Conservation (phyloP, 169 alveolate species). For the Plasmodium vinckei region DNA sequence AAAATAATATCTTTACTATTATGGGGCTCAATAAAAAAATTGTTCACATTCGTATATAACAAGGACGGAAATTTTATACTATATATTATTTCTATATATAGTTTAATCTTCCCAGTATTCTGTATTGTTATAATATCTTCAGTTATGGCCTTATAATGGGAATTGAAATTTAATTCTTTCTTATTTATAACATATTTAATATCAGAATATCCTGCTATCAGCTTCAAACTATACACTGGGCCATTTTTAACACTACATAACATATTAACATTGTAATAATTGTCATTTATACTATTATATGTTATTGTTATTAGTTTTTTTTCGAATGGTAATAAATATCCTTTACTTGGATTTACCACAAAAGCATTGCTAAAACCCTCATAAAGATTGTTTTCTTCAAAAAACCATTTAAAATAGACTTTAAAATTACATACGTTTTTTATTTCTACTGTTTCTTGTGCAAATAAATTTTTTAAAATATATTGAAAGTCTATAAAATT, state of each 20-base stretch:
- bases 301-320: slow-evolving; percentile 52
- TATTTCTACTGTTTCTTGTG: slow-evolving; percentile 68
- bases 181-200: slow-evolving; percentile 54
- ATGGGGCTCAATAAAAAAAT: slow-evolving; percentile 62
- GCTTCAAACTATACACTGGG: slow-evolving; percentile 44
- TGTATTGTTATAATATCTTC: slow-evolving; percentile 67
- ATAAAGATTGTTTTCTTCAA: slow-evolving; percentile 55
- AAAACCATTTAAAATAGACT: slow-evolving; percentile 67
- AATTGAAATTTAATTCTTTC: slow-evolving; percentile 23
- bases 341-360: slow-evolving; percentile 32
- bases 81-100: slow-evolving; percentile 50
- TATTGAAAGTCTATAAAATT: slow-evolving; percentile 67
- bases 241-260: slow-evolving; percentile 64
- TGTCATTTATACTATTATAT: slow-evolving; percentile 67
- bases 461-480: slow-evolving; percentile 65
- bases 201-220: slow-evolving; percentile 70
- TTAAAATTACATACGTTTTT: slow-evolving; percentile 62
- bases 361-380: slow-evolving; percentile 42
- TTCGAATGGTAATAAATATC: slow-evolving; percentile 49
- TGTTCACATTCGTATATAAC: slow-evolving; percentile 59
- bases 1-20: slow-evolving; percentile 67
- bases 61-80: slow-evolving; percentile 68
- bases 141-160: slow-evolving; percentile 46
- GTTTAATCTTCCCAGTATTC: slow-evolving; percentile 61
- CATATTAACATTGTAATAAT: slow-evolving; percentile 37